These are phyloP conservation scores for Aegilops umbellulata DNA, from an alignment of 176 grass and related monocot genomes.

Conservation along the genomic window DNA sequence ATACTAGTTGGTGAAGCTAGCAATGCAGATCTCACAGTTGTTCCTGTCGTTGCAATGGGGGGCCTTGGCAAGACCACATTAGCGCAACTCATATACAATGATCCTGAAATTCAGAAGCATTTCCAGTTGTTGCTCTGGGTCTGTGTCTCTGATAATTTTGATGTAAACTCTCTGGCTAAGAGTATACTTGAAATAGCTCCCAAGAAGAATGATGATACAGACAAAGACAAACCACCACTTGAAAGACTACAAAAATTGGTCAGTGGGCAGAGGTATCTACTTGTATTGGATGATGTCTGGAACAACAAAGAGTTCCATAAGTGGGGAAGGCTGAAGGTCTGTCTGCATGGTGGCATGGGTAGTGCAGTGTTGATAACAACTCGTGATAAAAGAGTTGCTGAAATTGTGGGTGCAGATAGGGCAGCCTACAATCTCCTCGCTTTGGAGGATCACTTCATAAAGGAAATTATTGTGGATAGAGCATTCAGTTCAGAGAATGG, in stretches of 20 bases:
- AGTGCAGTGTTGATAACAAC: no score
- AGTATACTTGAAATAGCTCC: background rate
- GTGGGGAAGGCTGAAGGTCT: background rate
- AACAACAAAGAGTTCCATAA: background rate
- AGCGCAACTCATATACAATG: background rate
- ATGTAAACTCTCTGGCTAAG: background rate
- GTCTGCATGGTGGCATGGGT: no score
- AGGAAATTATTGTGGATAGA: no score
- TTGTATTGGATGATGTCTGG: background rate
- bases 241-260: background rate
- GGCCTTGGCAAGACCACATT: background rate
- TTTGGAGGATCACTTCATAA: no score
- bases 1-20: background rate
- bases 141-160: constrained; percentile 30
- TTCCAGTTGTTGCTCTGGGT: constrained; percentile 23
- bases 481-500: no score
- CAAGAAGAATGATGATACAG: background rate
- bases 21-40: background rate
- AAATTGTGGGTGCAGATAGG: no score
- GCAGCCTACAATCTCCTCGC: no score
- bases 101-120: background rate
- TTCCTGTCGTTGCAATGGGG: background rate
- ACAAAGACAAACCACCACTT: background rate
- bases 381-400: no score
- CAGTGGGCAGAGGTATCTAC: background rate